phyloP scores from a whole-genome alignment of 352 stramenopile species.

The Pythium biforme region DNA sequence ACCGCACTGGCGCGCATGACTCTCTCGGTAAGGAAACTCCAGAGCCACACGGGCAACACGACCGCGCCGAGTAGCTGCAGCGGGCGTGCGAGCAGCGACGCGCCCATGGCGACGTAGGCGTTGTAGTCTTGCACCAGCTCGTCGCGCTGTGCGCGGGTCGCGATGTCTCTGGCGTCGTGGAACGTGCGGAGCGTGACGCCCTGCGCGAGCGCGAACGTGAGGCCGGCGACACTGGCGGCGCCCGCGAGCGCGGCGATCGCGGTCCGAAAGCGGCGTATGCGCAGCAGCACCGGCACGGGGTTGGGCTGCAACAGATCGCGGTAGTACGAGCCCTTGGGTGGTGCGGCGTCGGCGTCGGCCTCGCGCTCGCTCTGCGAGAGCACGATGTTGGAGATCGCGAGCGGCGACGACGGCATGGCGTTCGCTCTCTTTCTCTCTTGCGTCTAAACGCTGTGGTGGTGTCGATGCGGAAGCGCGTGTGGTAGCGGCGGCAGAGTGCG shows the following conservation, averaged over 20 bases:
- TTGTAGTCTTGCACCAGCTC: slow-evolving; percentile 29
- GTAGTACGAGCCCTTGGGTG: slow-evolving; percentile 30
- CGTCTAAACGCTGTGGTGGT: too few relatives aligned
- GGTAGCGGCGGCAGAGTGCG: too few relatives aligned
- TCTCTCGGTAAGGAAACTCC: slow-evolving; percentile 52
- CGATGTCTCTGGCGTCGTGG: background rate
- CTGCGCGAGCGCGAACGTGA: slow-evolving; percentile 6
- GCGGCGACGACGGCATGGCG: slow-evolving; percentile 39
- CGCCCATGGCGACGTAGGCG: slow-evolving; percentile 39
- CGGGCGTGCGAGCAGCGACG: slow-evolving; percentile 41
- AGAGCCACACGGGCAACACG: slow-evolving; percentile 48
- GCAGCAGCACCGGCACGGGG: slow-evolving; percentile 27
- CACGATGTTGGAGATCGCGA: slow-evolving; percentile 69
- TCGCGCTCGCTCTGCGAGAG: slow-evolving; percentile 37
- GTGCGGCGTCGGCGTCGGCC: background rate
- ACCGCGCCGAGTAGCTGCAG: slow-evolving; percentile 45
- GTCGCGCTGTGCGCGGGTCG: background rate
- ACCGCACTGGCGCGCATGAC: slow-evolving; percentile 42
- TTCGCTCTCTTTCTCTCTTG: background rate
- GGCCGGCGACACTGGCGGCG: background rate
- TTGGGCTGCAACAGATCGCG: slow-evolving; percentile 26
- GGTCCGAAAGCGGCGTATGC: slow-evolving; percentile 19
- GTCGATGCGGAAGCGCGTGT: too few relatives aligned
- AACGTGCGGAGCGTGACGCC: slow-evolving; percentile 21
- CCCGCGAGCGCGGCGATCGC: background rate